phyloP scores from a whole-genome alignment of 2,329 filamentous ascomycete species.

The Fusarium keratoplasticum region DNA sequence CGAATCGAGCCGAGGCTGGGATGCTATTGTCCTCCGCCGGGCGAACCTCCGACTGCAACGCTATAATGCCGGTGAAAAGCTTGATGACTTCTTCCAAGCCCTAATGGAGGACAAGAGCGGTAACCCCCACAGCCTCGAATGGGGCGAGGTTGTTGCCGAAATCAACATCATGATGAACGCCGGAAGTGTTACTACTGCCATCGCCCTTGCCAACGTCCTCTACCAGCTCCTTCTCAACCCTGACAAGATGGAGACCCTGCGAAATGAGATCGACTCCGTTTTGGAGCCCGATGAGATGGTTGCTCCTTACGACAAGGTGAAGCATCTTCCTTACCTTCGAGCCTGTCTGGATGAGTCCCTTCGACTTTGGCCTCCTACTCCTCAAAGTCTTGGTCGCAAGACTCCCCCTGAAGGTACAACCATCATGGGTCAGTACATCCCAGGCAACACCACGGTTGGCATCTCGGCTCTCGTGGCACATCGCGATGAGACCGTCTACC shows the following conservation, averaged over 20 bases:
- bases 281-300: neutral
- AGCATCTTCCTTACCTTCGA: slow-evolving; percentile 2
- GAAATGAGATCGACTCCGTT: slow-evolving; percentile 55
- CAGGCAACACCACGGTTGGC: neutral
- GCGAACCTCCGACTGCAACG: slow-evolving; percentile 44
- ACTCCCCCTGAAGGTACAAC: neutral
- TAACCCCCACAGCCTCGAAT: slow-evolving; percentile 56
- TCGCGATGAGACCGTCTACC: neutral
- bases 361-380: neutral
- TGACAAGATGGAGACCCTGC: slow-evolving; percentile 50
- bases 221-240: slow-evolving; percentile 63
- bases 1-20: slow-evolving; percentile 50
- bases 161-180: slow-evolving; percentile 64
- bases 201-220: slow-evolving; percentile 64
- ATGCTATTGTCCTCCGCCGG: slow-evolving; percentile 53
- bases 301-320: slow-evolving; percentile 2
- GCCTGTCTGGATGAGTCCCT: slow-evolving; percentile 3
- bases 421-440: neutral
- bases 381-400: neutral
- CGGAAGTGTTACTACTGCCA: slow-evolving; percentile 62
- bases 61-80: slow-evolving; percentile 59
- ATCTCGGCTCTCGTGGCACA: neutral
- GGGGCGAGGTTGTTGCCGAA: slow-evolving; percentile 68
- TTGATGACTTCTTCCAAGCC: slow-evolving; percentile 68
- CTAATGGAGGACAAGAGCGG: slow-evolving; percentile 63